Evolutionary conservation across 257 asterid genomes (phyloP).

Genomic region (Leptodermis oblonga): DNA sequence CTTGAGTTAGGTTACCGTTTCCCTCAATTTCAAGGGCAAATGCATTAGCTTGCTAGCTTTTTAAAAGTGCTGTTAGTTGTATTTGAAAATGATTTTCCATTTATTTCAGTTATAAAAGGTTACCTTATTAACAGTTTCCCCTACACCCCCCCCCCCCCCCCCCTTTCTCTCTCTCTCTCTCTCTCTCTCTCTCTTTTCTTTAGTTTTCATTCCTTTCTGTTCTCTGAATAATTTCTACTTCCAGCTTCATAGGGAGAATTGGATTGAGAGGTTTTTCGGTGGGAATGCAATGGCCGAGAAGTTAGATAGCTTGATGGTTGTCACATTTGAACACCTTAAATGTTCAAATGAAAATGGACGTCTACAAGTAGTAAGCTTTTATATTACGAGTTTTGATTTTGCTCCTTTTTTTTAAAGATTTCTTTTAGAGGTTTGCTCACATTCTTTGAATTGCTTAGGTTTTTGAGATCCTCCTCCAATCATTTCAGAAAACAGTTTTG

Average conservation of each 20-base stretch:
- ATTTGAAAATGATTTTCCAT: not conserved
- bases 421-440: slow-evolving; percentile 5
- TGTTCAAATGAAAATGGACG: slow-evolving; percentile 58
- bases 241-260: slow-evolving; percentile 58
- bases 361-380: slow-evolving; percentile 47
- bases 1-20: not conserved
- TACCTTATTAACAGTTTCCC: not conserved
- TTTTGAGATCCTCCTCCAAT: slow-evolving; percentile 70
- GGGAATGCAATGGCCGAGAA: slow-evolving; percentile 56
- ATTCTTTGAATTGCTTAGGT: slow-evolving; percentile 42
- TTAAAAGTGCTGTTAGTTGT: not conserved
- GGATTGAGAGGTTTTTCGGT: slow-evolving; percentile 47
- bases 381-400: not conserved
- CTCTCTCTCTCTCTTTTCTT: not conserved
- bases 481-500: slow-evolving; percentile 78
- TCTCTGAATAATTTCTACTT: slow-evolving; percentile 18
- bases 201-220: not conserved
- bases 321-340: slow-evolving; percentile 66
- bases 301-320: slow-evolving; percentile 81
- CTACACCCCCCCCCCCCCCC: no score
- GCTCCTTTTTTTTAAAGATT: slow-evolving; percentile 10
- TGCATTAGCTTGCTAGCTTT: not conserved
- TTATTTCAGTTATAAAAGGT: not conserved
- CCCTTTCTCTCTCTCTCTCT: no score
- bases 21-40: not conserved